Base-by-base conservation (phyloP, 1,284 basidiomycete genomes). In the Coniferiporia sulphurascens region DNA sequence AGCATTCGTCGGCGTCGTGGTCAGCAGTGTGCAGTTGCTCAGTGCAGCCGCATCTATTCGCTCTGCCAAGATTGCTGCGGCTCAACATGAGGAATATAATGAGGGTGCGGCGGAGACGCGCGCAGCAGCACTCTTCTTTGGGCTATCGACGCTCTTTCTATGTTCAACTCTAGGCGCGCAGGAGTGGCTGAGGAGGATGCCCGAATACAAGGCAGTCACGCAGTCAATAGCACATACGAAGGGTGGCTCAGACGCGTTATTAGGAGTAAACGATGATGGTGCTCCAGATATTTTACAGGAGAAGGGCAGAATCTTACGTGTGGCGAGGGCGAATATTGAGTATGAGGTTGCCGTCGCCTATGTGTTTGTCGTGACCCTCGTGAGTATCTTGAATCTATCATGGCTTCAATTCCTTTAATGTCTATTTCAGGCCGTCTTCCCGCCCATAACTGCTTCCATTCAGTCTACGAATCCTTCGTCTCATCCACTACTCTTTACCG, bases 381-480 rank as follows among this genome's bases (percentile, higher is more conserved):
- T 93, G 68, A 65, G 87, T 71, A 6, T 12, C 17, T 12, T 8
- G 41, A 10, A 58, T 34, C 51, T 17, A 15, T 22, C 21, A 45
- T 58, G 50, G 50, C 62, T 13, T 54, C 9, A 44, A 13, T 19
- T 43, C 12, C 15, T 57, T 48, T 62, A 50, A 65, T 38, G 21
- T 3, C 22, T 22, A 51, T 49, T 62, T 3, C 62, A 95, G 93
- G 81, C 91, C 35, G 85, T 95, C 46, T 95, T 86, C 72, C 93
- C 93, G 2, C 83, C 92, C 0, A 87, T 94, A 59, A 94, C 93
- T 2, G 83, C 86, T 3, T 87, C 87, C 0, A 83, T 95, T 53
- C 71, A 72, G 38, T 82, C 93, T 0, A 83, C 83, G 2, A 84
- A 84, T 62, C 79, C 83, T 10, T 64, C 65, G 45, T 79, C 76